A percentile compares a stretch with the other conserved stretches of the same genome.
These are phyloP conservation scores for Zymoseptoria passerinii DNA, from an alignment of 2,329 filamentous ascomycete species.

Conservation along the genomic window DNA sequence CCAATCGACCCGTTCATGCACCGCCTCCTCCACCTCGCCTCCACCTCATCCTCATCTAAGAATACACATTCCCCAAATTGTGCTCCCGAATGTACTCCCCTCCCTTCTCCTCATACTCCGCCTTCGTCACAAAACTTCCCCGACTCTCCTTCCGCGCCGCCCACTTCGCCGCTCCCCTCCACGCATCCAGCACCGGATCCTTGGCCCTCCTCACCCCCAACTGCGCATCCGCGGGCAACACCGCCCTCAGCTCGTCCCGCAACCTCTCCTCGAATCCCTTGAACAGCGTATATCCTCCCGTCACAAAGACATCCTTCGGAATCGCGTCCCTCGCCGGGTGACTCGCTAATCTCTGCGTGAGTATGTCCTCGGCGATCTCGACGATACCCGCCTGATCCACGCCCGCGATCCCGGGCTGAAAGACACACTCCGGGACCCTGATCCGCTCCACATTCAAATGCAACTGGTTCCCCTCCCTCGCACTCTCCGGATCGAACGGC, in stretches of 20 bases:
- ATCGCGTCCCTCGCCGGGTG: slow-evolving; percentile 56
- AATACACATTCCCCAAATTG: slow-evolving; percentile 34
- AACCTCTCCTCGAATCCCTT: slow-evolving; percentile 78
- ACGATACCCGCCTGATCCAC: slow-evolving; percentile 93
- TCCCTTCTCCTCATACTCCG: slow-evolving; percentile 88
- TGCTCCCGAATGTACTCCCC: slow-evolving; percentile 77
- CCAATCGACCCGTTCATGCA: too few relatives aligned
- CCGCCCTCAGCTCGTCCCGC: slow-evolving; percentile 59
- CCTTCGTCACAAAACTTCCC: slow-evolving; percentile 61
- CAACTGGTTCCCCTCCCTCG: slow-evolving; percentile 74
- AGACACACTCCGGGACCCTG: slow-evolving; percentile 97
- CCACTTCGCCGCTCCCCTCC: slow-evolving; percentile 88
- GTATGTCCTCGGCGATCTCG: slow-evolving; percentile 83
- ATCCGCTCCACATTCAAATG: slow-evolving; percentile 99
- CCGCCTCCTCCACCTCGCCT: too few relatives aligned
- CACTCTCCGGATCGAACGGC: slow-evolving; percentile 71
- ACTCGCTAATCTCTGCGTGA: slow-evolving; percentile 65
- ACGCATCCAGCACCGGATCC: slow-evolving; percentile 77
- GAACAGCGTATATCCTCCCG: slow-evolving; percentile 87
- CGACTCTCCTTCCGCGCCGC: slow-evolving; percentile 51
- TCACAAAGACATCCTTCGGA: slow-evolving; percentile 81
- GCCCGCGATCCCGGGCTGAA: slow-evolving; percentile 96
- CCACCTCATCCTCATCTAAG: background rate
- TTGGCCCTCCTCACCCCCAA: slow-evolving; percentile 64
- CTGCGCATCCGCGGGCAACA: slow-evolving; percentile 60